Conservation (phyloP, 1,284 basidiomycete species). For the Ganoderma multipileum region DNA sequence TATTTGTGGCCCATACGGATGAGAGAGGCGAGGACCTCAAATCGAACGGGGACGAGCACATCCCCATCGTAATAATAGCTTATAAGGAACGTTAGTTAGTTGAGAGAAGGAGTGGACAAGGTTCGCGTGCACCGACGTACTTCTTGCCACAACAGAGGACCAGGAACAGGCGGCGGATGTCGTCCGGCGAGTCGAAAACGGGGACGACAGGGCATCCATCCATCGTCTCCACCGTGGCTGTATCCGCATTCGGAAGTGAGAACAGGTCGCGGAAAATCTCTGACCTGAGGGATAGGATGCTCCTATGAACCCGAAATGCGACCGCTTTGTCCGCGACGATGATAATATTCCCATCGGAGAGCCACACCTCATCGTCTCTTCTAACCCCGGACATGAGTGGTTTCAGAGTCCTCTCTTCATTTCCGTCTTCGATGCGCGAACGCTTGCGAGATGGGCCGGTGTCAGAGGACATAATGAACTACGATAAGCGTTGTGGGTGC, state of each 20-base stretch:
- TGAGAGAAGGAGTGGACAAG: not conserved
- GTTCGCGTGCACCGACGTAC: conserved; percentile 2
- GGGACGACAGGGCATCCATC: not conserved
- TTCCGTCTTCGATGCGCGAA: not conserved
- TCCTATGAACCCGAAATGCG: not conserved
- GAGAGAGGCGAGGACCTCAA: conserved; percentile 14
- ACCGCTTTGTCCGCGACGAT: conserved; percentile 6
- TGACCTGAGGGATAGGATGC: not conserved
- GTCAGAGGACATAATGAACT: not conserved
- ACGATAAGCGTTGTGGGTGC: too few species aligned
- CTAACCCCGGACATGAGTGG: not conserved
- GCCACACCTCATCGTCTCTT: conserved; percentile 20
- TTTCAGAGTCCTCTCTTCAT: not conserved
- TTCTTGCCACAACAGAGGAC: conserved; percentile 2
- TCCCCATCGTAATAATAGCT: conserved; percentile 20
- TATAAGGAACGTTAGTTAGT: not conserved
- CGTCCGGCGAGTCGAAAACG: not conserved
- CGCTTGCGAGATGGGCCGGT: not conserved
- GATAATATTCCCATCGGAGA: conserved; percentile 32
- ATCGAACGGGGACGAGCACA: conserved; percentile 2
- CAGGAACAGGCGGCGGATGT: conserved; percentile 1
- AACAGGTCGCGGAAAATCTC: not conserved
- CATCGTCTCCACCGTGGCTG: not conserved
- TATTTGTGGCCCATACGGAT: conserved; percentile 30
- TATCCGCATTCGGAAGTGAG: not conserved